A percentile compares a stretch with the other conserved stretches of the same genome.
phyloP scores from a whole-genome alignment of 108 stramenopile species.

The Pseudonitzschia delicatissima region DNA sequence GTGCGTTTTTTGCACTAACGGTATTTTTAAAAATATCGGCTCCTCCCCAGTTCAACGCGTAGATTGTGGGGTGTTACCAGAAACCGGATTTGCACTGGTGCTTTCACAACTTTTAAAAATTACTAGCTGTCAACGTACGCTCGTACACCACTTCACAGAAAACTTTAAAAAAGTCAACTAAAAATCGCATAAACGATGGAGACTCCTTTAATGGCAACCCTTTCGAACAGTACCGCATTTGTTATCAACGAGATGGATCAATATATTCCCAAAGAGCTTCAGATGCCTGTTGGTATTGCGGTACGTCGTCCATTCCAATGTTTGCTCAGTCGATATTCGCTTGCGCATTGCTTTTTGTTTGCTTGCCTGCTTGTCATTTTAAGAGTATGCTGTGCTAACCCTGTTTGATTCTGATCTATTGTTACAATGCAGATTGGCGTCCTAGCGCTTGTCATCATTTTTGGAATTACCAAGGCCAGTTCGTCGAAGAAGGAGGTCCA shows the following conservation, averaged over 20 bases:
- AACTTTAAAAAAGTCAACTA: too few species aligned
- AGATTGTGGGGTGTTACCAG: too few species aligned
- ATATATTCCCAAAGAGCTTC: constrained; percentile 22
- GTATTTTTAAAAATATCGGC: too few species aligned
- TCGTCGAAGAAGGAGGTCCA: constrained; percentile 1
- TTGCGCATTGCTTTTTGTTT: not conserved
- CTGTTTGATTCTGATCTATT: not conserved
- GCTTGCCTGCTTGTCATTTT: not conserved
- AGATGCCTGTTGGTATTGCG: constrained; percentile 25
- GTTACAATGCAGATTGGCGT: constrained; percentile 33
- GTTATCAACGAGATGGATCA: constrained; percentile 14
- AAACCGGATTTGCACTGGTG: too few species aligned
- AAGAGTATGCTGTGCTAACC: not conserved
- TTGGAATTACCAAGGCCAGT: constrained; percentile 22
- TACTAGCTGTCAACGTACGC: too few species aligned
- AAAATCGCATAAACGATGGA: not conserved
- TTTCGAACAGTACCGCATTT: not conserved
- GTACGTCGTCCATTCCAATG: constrained; percentile 15
- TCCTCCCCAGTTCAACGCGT: too few species aligned
- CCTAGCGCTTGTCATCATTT: constrained; percentile 23
- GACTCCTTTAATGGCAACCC: not conserved
- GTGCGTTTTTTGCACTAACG: too few species aligned
- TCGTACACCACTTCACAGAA: too few species aligned
- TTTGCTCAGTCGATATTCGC: too few species aligned
- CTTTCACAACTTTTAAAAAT: too few species aligned